A percentile compares a stretch with the other conserved stretches of the same genome.
These are phyloP conservation scores for Pisolithus marmoratus DNA, from an alignment of 768 basidiomycete species.

Conservation along the genomic window DNA sequence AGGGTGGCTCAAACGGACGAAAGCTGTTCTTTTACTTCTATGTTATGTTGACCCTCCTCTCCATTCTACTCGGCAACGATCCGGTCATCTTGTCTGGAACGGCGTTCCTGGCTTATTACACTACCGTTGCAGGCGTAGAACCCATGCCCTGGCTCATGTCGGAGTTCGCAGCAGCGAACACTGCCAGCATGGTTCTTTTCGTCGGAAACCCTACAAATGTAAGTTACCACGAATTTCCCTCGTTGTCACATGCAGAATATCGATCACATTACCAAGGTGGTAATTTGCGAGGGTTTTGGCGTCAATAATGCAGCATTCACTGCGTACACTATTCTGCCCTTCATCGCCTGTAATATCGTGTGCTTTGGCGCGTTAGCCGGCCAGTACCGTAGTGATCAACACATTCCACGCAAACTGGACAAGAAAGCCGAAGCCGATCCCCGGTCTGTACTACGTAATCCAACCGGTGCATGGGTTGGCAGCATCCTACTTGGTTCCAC, in stretches of 20 bases:
- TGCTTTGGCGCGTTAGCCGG: conserved; percentile 54
- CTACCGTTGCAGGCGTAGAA: conserved; percentile 45
- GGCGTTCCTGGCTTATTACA: conserved; percentile 86
- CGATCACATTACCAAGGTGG: conserved; percentile 33
- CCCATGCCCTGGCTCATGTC: conserved; percentile 67
- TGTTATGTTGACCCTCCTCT: conserved; percentile 70
- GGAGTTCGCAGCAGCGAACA: conserved; percentile 76
- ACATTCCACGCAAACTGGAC: conserved; percentile 45
- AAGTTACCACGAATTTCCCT: conserved; percentile 1
- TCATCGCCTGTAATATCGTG: conserved; percentile 59
- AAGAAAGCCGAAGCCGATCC: conserved; percentile 38
- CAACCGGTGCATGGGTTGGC: conserved; percentile 68
- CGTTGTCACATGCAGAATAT: not conserved
- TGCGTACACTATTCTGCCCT: conserved; percentile 78
- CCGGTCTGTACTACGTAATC: conserved; percentile 65
- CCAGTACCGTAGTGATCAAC: conserved; percentile 53
- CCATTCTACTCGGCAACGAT: conserved; percentile 86
- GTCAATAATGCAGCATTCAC: conserved; percentile 77
- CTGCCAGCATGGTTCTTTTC: conserved; percentile 68
- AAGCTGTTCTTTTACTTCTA: conserved; percentile 79
- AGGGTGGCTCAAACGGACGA: conserved; percentile 67
- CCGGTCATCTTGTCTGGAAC: conserved; percentile 92
- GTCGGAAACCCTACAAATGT: conserved; percentile 91
- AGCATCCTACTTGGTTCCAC: conserved; percentile 58
- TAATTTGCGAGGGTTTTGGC: conserved; percentile 81